These are phyloP conservation scores for Marasmius oreades DNA, from an alignment of 1,284 basidiomycete species.

Conservation along the genomic window DNA sequence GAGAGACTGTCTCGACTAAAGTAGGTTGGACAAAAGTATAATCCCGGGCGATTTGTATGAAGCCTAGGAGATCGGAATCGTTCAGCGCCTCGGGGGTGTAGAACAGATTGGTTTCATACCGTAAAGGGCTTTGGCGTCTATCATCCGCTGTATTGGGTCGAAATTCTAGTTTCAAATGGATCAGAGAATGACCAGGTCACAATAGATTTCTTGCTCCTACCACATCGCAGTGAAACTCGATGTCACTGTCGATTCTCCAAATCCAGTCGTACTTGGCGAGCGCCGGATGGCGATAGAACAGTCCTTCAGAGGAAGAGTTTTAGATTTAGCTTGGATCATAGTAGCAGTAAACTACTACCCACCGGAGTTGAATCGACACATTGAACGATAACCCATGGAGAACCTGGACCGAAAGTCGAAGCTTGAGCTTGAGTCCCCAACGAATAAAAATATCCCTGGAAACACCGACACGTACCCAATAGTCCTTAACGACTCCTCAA, in stretches of 20 bases:
- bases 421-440: background rate
- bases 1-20: too few species aligned
- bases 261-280: slow-evolving; percentile 25
- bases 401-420: slow-evolving; percentile 10
- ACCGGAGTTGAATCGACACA: slow-evolving; percentile 28
- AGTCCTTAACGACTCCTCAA: slow-evolving; percentile 20
- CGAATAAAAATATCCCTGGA: too few species aligned
- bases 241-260: slow-evolving; percentile 28
- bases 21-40: too few species aligned
- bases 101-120: slow-evolving; percentile 14
- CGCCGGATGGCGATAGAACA: slow-evolving; percentile 27
- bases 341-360: too few species aligned
- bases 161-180: background rate
- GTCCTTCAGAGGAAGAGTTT: slow-evolving; percentile 10
- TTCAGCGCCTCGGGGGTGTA: background rate
- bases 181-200: background rate
- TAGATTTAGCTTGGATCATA: too few species aligned
- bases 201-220: slow-evolving; percentile 15
- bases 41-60: slow-evolving; percentile 23
- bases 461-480: slow-evolving; percentile 25
- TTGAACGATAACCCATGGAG: slow-evolving; percentile 23
- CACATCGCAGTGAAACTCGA: slow-evolving; percentile 28
- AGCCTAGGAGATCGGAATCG: slow-evolving; percentile 17
- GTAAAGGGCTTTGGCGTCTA: slow-evolving; percentile 21
- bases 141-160: slow-evolving; percentile 24